Evolutionary conservation across 331 rosid genomes (phyloP), one percentile per base, ranked within the genome.

Genomic region (Spiraea crenata): DNA sequence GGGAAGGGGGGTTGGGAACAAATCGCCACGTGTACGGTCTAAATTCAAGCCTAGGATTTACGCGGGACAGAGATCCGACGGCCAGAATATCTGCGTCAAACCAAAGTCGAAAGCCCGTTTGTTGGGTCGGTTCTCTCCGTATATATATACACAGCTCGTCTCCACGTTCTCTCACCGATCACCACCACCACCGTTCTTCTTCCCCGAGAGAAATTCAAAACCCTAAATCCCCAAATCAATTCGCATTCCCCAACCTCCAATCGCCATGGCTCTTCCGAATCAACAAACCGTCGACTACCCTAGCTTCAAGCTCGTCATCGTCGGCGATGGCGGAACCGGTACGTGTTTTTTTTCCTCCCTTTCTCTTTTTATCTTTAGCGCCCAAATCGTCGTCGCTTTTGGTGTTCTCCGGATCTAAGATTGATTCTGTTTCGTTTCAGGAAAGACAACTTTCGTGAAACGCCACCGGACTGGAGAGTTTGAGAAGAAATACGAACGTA

Each of bases 241-340:
- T 57, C 61, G n/a, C 61, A 20, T 11, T 56, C 15, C n/a, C 15
- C 38, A 11, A n/a, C 61, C 31, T 9, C 8, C 56, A 42, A 49
- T 17, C 5, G 38, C 67, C 31, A 59, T 59, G 87, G 87, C 82
- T 15, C 57, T 77, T 7, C 71, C 77, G 10, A 76, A 70, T 55
- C 87, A 83, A 57, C 73, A 44, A 7, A 76, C 84, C 4, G 82
- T 76, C 13, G 80, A 60, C 55, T 69, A 73, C 63, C 87, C 84
- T 6, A 73, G 78, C 70, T 76, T 83, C 70, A 83, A 83, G 82
- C 84, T 83, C 34, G 87, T 83, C 34, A 69, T 83, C 37, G 84
- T 80, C 25, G 87, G 87, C 50, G 84, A 83, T 34, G 87, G 87
- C 17, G 87, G 87, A 69, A 83, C 87, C 6, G 87, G 87, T 79